Percentiles rank a stretch among this genome's conserved stretches.
phyloP scores from a whole-genome alignment of 2,329 filamentous ascomycete species.

The Xylaria sp. region DNA sequence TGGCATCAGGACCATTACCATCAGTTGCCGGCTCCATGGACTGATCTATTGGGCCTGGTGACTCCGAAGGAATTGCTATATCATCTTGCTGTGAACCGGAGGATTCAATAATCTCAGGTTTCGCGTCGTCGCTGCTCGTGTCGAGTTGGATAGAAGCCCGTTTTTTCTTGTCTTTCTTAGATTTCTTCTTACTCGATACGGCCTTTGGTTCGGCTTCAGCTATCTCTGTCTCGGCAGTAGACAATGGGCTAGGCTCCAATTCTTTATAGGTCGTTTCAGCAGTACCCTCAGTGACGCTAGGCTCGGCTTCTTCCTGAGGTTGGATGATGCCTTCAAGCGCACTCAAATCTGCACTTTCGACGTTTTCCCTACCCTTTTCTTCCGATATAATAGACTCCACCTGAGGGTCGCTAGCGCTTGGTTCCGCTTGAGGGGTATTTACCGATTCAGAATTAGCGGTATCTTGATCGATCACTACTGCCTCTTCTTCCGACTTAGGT shows the following conservation, averaged over 20 bases:
- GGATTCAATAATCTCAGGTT: constrained; percentile 30
- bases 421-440: constrained; percentile 27
- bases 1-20: background rate
- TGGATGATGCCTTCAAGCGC: constrained; percentile 26
- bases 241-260: constrained; percentile 5
- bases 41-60: constrained; percentile 20
- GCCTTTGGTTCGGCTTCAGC: constrained; percentile 23
- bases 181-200: constrained; percentile 39
- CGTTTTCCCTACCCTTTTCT: constrained; percentile 39
- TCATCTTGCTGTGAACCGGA: constrained; percentile 24
- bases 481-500: constrained; percentile 27
- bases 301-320: constrained; percentile 19
- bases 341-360: constrained; percentile 27
- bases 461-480: constrained; percentile 3
- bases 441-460: constrained; percentile 20
- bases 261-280: constrained; percentile 24
- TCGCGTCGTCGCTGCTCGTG: constrained; percentile 20
- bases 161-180: constrained; percentile 43
- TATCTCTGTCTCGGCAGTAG: constrained; percentile 11
- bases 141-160: constrained; percentile 38
- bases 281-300: constrained; percentile 21
- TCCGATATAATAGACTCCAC: constrained; percentile 32
- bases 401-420: constrained; percentile 24
- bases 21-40: constrained; percentile 17
- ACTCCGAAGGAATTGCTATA: background rate